A percentile compares a stretch with the other conserved stretches of the same genome.
Conservation (phyloP, 140 eudicot species). For the Erigeron philadelphicus region DNA sequence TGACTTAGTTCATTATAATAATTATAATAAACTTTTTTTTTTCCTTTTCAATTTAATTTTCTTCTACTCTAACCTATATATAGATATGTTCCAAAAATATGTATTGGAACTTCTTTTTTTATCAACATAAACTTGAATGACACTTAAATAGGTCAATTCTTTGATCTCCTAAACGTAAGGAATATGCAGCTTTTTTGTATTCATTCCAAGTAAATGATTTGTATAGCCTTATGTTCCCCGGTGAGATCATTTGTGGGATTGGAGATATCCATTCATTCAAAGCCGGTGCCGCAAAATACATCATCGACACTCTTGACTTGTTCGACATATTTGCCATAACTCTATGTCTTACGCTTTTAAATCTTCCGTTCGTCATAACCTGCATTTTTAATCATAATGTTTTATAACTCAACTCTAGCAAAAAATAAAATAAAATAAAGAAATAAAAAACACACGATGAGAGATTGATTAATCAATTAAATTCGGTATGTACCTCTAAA, state of each 20-base stretch:
- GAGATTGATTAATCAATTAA: no score
- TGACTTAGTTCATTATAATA: slow-evolving; percentile 17
- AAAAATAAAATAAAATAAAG: no score
- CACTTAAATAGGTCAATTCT: slow-evolving; percentile 55
- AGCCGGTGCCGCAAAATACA: slow-evolving; percentile 78
- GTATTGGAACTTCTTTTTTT: neutral
- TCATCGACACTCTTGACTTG: slow-evolving; percentile 57
- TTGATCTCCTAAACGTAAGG: slow-evolving; percentile 50
- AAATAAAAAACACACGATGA: no score
- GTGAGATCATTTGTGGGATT: slow-evolving; percentile 33
- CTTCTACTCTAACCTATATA: slow-evolving; percentile 25
- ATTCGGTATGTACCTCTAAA: slow-evolving; percentile 35
- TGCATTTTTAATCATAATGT: slow-evolving; percentile 12
- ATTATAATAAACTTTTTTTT: neutral
- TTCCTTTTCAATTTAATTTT: neutral
- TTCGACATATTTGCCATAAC: slow-evolving; percentile 47
- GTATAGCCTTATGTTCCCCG: slow-evolving; percentile 38
- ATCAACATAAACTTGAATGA: slow-evolving; percentile 18
- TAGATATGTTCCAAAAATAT: slow-evolving; percentile 1
- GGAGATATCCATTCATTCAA: slow-evolving; percentile 47
- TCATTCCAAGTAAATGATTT: slow-evolving; percentile 72
- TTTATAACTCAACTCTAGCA: neutral
- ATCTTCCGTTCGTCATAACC: slow-evolving; percentile 78
- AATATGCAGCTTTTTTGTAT: slow-evolving; percentile 57
- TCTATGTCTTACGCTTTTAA: slow-evolving; percentile 64